Conservation (phyloP, 1,284 basidiomycete species). For the Tranzscheliella williamsii region DNA sequence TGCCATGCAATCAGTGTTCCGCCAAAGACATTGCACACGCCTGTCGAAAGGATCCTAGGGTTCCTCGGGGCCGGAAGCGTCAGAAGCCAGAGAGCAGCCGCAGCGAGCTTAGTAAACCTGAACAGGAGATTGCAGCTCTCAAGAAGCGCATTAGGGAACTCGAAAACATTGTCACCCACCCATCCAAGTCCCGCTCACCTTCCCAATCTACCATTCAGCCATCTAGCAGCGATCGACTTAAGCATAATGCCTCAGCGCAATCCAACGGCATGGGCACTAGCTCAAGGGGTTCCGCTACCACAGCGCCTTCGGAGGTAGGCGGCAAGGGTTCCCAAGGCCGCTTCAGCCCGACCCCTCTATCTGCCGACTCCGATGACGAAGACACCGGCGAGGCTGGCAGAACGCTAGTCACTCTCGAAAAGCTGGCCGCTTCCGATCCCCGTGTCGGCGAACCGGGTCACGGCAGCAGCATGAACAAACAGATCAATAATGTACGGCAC, state of each 20-base stretch:
- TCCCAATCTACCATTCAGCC: too few species aligned
- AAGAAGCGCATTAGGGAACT: conserved; percentile 30
- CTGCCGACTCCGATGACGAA: conserved; percentile 23
- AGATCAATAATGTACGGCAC: conserved; percentile 16
- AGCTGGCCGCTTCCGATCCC: conserved; percentile 34
- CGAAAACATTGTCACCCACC: conserved; percentile 6
- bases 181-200: conserved; percentile 2
- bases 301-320: conserved; percentile 12
- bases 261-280: conserved; percentile 17
- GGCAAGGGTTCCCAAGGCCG: conserved; percentile 4
- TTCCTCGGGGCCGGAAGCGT: conserved; percentile 42
- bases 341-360: conserved; percentile 5
- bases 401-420: conserved; percentile 24
- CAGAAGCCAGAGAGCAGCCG: conserved; percentile 6
- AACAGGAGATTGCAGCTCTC: conserved; percentile 17
- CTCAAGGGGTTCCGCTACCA: conserved; percentile 14
- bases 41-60: conserved; percentile 38
- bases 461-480: conserved; percentile 18
- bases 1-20: conserved; percentile 45
- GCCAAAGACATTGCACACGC: conserved; percentile 38
- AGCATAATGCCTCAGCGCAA: conserved; percentile 5
- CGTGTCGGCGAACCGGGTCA: conserved; percentile 25
- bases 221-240: conserved; percentile 2
- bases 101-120: background rate
- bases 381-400: conserved; percentile 22